phyloP scores from a whole-genome alignment of 495 filamentous ascomycete genomes.

The Aspergillus leporis region DNA sequence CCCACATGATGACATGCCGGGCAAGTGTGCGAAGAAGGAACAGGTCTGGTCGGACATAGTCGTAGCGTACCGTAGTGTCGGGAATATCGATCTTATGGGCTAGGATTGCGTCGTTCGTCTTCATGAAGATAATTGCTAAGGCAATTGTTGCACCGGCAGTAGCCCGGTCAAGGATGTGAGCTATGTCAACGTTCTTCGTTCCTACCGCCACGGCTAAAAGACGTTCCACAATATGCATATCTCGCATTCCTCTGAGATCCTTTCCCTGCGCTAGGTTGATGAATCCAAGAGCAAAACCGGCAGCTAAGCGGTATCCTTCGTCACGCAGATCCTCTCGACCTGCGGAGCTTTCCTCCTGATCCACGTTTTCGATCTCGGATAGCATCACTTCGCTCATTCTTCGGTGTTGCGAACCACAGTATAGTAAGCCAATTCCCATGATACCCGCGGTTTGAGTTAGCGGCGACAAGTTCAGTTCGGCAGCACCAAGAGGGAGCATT shows the following conservation, averaged over 20 bases:
- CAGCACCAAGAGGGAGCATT: conserved; percentile 87
- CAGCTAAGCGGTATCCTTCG: conserved; percentile 91
- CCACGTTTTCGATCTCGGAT: conserved; percentile 88
- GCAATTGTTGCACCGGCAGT: conserved; percentile 88
- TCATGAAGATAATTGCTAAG: conserved; percentile 95
- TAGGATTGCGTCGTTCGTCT: conserved; percentile 84
- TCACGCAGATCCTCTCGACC: conserved; percentile 74
- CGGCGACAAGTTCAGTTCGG: conserved; percentile 89
- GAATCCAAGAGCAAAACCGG: conserved; percentile 88
- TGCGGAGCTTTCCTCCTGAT: conserved; percentile 65
- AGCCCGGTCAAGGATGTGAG: conserved; percentile 89
- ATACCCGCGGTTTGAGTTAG: conserved; percentile 95
- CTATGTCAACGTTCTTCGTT: conserved; percentile 81
- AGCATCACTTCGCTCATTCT: conserved; percentile 99
- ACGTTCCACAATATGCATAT: conserved; percentile 91
- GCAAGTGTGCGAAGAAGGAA: conserved; percentile 88
- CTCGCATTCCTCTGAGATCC: conserved; percentile 83
- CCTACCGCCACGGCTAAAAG: conserved; percentile 81
- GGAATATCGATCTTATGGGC: conserved; percentile 93
- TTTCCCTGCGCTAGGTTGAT: conserved; percentile 93
- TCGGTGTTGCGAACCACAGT: conserved; percentile 93
- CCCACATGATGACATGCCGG: conserved; percentile 94
- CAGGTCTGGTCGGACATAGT: conserved; percentile 91
- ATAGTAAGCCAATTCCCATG: conserved; percentile 95
- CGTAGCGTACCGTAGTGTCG: conserved; percentile 84